Conservation (phyloP, 2,329 filamentous ascomycete species). For the Hirsutella thompsonii region DNA sequence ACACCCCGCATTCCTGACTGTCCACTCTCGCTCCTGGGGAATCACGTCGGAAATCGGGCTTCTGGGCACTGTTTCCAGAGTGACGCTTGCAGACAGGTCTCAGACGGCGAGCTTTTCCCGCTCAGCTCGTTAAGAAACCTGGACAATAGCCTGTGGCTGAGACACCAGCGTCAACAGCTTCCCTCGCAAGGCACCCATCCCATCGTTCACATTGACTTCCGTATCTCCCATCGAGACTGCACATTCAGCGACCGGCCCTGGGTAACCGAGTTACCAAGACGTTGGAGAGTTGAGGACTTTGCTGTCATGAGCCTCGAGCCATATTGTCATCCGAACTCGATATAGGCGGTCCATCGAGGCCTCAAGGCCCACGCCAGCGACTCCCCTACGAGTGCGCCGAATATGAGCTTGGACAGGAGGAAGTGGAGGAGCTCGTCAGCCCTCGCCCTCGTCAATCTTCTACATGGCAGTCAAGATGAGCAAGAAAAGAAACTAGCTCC, state of each 20-base stretch:
- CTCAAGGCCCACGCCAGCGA: neutral
- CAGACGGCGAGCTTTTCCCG: slow-evolving; percentile 1
- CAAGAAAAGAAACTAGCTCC: slow-evolving; percentile 7
- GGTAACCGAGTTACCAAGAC: neutral
- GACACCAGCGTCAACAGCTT: slow-evolving; percentile 7
- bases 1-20: neutral
- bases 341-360: neutral
- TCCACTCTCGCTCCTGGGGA: neutral
- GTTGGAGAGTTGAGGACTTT: neutral
- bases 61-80: slow-evolving; percentile 7
- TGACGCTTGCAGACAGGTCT: slow-evolving; percentile 9
- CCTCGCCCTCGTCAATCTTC: slow-evolving; percentile 12
- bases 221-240: neutral
- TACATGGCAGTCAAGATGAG: slow-evolving; percentile 9
- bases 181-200: slow-evolving; percentile 1
- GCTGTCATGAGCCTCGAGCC: slow-evolving; percentile 2
- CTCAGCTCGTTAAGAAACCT: slow-evolving; percentile 4
- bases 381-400: slow-evolving; percentile 1
- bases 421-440: slow-evolving; percentile 20
- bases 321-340: neutral
- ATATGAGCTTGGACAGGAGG: slow-evolving; percentile 21
- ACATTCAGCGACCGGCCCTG: neutral
- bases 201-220: neutral
- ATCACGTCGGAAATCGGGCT: neutral
- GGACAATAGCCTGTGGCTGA: slow-evolving; percentile 10